These are phyloP conservation scores for Nakazawaea siamensis DNA, from an alignment of 805 yeast species.

Conservation along the genomic window DNA sequence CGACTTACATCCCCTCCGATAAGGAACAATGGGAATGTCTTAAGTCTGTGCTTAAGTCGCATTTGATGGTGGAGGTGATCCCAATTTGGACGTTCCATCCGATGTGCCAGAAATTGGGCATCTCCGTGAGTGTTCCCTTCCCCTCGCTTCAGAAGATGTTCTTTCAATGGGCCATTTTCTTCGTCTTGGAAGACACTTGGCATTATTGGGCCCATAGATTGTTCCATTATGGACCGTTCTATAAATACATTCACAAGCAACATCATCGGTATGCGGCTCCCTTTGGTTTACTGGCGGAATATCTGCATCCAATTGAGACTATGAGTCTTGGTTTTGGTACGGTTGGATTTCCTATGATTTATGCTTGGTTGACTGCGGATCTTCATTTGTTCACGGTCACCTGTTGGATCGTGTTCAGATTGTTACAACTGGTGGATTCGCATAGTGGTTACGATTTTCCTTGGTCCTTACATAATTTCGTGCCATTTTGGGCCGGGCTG, in stretches of 20 bases:
- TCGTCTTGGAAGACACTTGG: conserved; percentile 50
- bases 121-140: conserved; percentile 44
- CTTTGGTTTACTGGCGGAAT: conserved; percentile 53
- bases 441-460: conserved; percentile 60
- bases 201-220: conserved; percentile 53
- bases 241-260: conserved; percentile 50
- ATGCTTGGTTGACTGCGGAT: conserved; percentile 35
- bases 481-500: conserved; percentile 64
- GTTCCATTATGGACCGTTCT: conserved; percentile 48
- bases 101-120: conserved; percentile 38
- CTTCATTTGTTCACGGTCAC: conserved; percentile 48
- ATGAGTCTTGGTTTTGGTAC: conserved; percentile 51
- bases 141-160: conserved; percentile 34
- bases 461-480: conserved; percentile 44
- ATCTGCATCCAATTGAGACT: conserved; percentile 54
- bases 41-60: conserved; percentile 48
- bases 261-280: conserved; percentile 59
- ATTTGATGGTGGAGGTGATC: conserved; percentile 48
- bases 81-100: conserved; percentile 63
- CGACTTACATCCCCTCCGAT: conserved; percentile 39
- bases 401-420: conserved; percentile 42
- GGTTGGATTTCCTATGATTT: conserved; percentile 51
- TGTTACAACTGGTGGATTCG: conserved; percentile 53
- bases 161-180: conserved; percentile 38
- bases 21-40: conserved; percentile 58